Base-by-base conservation (phyloP, 2,329 filamentous ascomycete genomes). In the Epichloe coenophiala region DNA sequence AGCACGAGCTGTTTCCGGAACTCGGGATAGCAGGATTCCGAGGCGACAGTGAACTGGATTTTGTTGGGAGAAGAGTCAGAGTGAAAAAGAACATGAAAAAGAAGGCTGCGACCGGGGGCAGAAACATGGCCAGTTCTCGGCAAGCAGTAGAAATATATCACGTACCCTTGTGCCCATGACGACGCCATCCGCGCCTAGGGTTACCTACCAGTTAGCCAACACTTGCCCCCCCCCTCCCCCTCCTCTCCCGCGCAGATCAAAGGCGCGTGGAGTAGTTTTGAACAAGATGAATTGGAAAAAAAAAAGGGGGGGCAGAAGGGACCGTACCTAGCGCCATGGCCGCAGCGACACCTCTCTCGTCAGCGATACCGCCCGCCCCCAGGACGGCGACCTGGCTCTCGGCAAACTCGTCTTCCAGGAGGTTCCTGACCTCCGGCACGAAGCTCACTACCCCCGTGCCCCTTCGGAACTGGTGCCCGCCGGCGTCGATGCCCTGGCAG, bases 401-500 rank as follows among this genome's bases (percentile, higher is more conserved):
- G 0, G 56, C 46, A 50, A 69, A 68, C 57, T 69, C 66, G 3
- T 59, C 61, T 0, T 53, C 58, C 15, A 82, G 54, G 50, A 74
- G 67, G 51, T 73, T 71, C 45, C 62, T 64, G 8, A 81, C 70
- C 63, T 84, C 80, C 0, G 78, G 78, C 38, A 84, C 61, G 3
- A 84, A 63, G 3, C 71, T 68, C 3, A 83, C 62, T 2, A 84
- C 64, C 5, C 79, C 72, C 2, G 75, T 72, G 3, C 76, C 78
- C 21, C 66, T 63, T 0, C 69, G 68, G 43, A 77, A 74, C 54
- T 81, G 80, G 59, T 84, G 81, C 0, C 81, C 81, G 7, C 80
- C 81, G 1, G 80, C 81, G 63, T 84, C 81, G 5, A 71, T 69
- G 3, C 81, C 81, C 62, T 84, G 81, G 5, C 78, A 71, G 6